A percentile compares a stretch with the other conserved stretches of the same genome.
These are phyloP conservation scores for Mortierella sp. DNA, from an alignment of 371 early-diverging fungal species.

Conservation along the genomic window DNA sequence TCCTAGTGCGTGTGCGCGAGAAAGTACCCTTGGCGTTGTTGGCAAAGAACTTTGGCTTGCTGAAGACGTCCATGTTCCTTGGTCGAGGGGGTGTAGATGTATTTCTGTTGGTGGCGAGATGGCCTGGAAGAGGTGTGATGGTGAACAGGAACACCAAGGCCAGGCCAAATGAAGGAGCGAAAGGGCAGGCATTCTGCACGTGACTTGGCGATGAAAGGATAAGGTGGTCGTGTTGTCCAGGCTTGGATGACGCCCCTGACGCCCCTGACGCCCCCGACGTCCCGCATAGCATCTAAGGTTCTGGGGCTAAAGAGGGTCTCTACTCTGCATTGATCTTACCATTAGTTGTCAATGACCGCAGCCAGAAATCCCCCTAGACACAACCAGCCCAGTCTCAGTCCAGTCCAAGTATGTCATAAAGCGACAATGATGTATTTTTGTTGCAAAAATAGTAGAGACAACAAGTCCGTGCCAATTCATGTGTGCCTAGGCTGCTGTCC, in stretches of 20 bases:
- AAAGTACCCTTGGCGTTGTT: slow-evolving; percentile 73
- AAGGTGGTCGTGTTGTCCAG: neutral
- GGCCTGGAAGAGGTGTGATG: neutral
- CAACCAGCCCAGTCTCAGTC: neutral
- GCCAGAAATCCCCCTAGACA: neutral
- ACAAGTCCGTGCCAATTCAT: neutral
- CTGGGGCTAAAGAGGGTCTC: neutral
- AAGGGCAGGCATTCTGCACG: neutral
- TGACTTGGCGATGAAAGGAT: neutral
- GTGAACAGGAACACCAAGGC: neutral
- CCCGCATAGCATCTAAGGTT: neutral
- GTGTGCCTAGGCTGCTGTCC: neutral
- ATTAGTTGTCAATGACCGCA: neutral
- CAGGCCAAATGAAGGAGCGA: neutral
- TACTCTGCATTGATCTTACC: neutral
- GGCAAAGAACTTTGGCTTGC: slow-evolving; percentile 72
- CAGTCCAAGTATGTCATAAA: too few relatives aligned
- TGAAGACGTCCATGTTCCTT: slow-evolving; percentile 43
- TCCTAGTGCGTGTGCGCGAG: neutral
- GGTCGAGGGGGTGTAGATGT: neutral
- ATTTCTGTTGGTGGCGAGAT: slow-evolving; percentile 7
- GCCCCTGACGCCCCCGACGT: neutral
- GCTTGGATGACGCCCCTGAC: too few relatives aligned
- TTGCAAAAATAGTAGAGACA: neutral
- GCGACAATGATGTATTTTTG: neutral